Evolutionary conservation across 208 protist species (phyloP).

Genomic region (Cochliopodium minus): DNA sequence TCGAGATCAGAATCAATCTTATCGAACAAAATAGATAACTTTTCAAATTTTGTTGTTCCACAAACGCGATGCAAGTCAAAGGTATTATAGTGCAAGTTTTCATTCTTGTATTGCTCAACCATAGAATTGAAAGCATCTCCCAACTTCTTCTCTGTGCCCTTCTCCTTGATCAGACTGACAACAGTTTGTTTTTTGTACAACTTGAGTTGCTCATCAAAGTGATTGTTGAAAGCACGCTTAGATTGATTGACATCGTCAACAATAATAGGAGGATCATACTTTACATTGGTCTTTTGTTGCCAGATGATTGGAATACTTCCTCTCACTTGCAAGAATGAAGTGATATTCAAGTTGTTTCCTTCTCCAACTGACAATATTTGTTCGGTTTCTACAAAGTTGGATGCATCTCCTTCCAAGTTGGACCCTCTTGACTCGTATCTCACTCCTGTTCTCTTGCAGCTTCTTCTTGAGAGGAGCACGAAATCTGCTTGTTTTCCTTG

Average conservation of each 20-base stretch:
- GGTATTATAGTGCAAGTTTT: not conserved
- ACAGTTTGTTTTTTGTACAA: not conserved
- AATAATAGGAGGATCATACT: constrained; percentile 16
- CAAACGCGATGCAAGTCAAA: too few relatives aligned
- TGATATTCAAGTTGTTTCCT: constrained; percentile 19
- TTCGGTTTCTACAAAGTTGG: constrained; percentile 58
- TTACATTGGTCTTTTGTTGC: constrained; percentile 36
- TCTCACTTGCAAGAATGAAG: constrained; percentile 46
- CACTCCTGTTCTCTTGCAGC: not conserved
- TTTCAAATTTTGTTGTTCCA: too few relatives aligned
- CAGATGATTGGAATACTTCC: constrained; percentile 56
- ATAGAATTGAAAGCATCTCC: not conserved
- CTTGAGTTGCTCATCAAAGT: not conserved
- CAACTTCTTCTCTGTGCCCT: not conserved
- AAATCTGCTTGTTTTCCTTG: not conserved
- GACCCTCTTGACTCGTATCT: not conserved
- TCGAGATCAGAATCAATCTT: too few relatives aligned
- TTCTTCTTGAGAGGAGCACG: not conserved
- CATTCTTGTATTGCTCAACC: not conserved
- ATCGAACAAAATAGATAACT: too few relatives aligned
- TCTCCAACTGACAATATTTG: constrained; percentile 32
- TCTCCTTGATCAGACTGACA: not conserved
- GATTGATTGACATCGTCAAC: not conserved
- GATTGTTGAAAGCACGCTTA: not conserved
- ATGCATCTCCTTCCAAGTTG: constrained; percentile 31